Conservation (phyloP, 1,284 basidiomycete species). For the Cystobasidium sp. region DNA sequence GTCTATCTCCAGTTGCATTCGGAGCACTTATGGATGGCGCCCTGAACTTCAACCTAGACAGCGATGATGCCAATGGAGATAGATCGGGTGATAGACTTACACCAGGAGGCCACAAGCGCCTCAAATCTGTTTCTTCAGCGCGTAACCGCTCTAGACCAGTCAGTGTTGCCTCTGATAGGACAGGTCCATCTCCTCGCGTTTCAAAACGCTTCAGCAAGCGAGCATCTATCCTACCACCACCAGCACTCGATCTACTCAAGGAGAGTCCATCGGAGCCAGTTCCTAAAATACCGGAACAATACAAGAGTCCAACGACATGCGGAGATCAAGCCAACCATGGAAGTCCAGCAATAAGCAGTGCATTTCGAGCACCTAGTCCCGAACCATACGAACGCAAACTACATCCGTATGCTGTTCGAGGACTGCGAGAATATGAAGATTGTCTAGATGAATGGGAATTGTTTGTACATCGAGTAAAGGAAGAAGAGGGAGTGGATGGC, state of each 20-base stretch:
- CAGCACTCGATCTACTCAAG: constrained; percentile 53
- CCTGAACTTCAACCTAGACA: constrained; percentile 21
- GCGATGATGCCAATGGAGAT: not conserved
- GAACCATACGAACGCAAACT: constrained; percentile 53
- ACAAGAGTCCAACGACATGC: constrained; percentile 30
- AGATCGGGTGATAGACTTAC: constrained; percentile 17
- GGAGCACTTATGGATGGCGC: constrained; percentile 37
- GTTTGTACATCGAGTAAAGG: constrained; percentile 38
- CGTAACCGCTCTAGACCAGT: constrained; percentile 32
- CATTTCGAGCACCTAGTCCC: constrained; percentile 2
- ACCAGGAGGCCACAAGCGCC: constrained; percentile 16
- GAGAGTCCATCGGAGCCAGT: constrained; percentile 48
- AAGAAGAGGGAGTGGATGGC: constrained; percentile 41
- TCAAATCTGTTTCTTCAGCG: constrained; percentile 21
- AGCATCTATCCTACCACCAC: constrained; percentile 53
- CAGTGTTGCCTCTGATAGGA: constrained; percentile 40
- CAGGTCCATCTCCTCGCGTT: constrained; percentile 50
- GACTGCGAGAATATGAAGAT: constrained; percentile 61
- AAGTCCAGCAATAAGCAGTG: not conserved
- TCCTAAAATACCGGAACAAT: constrained; percentile 52
- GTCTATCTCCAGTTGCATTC: constrained; percentile 38
- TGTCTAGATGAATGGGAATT: constrained; percentile 57
- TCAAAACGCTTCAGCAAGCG: constrained; percentile 55
- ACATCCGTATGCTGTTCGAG: constrained; percentile 61
- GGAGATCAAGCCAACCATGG: not conserved